Evolutionary conservation across 345 rosid species (phyloP).

Genomic region (Carallia pectinifolia): DNA sequence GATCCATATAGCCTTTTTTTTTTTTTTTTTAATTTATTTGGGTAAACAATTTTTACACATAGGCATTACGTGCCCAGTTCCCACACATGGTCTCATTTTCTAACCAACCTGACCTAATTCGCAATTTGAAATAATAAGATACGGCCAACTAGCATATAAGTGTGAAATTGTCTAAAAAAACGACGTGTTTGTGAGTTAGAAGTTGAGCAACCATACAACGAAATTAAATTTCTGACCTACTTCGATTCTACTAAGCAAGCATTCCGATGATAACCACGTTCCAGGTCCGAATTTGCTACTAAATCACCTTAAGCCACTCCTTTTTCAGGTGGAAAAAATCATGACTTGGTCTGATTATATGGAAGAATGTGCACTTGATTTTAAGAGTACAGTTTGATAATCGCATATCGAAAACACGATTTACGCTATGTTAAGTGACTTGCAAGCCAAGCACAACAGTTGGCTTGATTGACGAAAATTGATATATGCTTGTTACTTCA

Average conservation of each 20-base stretch:
- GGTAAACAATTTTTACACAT: too few species aligned
- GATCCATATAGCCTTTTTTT: too few species aligned
- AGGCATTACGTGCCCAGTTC: neutral
- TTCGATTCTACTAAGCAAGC: constrained; percentile 28
- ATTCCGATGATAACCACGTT: constrained; percentile 9
- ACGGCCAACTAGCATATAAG: neutral
- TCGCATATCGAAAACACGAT: too few species aligned
- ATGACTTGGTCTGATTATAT: neutral
- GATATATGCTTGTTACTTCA: too few species aligned
- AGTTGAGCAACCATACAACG: constrained; percentile 13
- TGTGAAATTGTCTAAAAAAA: neutral
- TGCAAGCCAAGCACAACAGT: too few species aligned
- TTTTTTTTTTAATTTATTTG: too few species aligned
- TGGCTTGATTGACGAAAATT: too few species aligned
- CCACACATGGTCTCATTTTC: constrained; percentile 12
- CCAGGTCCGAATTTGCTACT: neutral
- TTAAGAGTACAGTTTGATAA: too few species aligned
- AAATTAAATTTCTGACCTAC: constrained; percentile 31
- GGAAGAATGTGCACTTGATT: too few species aligned
- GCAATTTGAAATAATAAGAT: neutral
- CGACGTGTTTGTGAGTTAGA: neutral
- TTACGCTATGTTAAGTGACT: too few species aligned
- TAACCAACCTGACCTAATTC: constrained; percentile 40
- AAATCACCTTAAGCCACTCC: neutral
- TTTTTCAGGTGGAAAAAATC: neutral